Evolutionary conservation across 495 filamentous ascomycete genomes (phyloP).

Genomic region (Penicillium tannophilum): DNA sequence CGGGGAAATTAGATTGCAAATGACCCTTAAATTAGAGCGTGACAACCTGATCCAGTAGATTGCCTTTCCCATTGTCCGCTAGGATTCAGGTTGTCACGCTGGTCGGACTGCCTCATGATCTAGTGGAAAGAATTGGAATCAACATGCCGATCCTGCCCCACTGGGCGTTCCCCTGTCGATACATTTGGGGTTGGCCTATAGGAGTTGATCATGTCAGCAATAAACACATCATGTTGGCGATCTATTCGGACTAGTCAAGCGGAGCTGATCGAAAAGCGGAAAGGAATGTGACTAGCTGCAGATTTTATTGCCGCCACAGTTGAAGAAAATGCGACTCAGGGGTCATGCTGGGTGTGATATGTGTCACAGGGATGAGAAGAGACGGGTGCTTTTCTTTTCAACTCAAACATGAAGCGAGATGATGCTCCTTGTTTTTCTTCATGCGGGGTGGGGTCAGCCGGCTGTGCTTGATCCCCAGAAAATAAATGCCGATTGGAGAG

Average conservation of each 20-base stretch:
- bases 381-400: background rate
- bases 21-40: conserved; percentile 16
- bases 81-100: conserved; percentile 20
- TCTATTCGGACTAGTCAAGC: conserved; percentile 17
- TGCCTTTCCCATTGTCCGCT: background rate
- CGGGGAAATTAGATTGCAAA: conserved; percentile 24
- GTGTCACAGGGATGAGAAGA: conserved; percentile 10
- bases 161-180: conserved; percentile 20
- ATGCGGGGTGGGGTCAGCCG: background rate
- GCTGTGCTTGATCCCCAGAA: background rate
- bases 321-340: conserved; percentile 24
- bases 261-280: conserved; percentile 18
- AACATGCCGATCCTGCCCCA: conserved; percentile 29
- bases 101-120: conserved; percentile 26
- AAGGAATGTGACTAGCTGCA: conserved; percentile 32
- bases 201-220: background rate
- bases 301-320: conserved; percentile 23
- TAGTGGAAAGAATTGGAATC: conserved; percentile 16
- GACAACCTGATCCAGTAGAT: conserved; percentile 2
- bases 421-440: background rate
- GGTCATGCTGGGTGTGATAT: conserved; percentile 17
- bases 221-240: conserved; percentile 9
- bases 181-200: conserved; percentile 10
- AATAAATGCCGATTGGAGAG: background rate
- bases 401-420: background rate